Evolutionary conservation across 129 eudicot species (phyloP), one percentile per base, ranked within the genome.

Genomic region (Escallonia rubra): DNA sequence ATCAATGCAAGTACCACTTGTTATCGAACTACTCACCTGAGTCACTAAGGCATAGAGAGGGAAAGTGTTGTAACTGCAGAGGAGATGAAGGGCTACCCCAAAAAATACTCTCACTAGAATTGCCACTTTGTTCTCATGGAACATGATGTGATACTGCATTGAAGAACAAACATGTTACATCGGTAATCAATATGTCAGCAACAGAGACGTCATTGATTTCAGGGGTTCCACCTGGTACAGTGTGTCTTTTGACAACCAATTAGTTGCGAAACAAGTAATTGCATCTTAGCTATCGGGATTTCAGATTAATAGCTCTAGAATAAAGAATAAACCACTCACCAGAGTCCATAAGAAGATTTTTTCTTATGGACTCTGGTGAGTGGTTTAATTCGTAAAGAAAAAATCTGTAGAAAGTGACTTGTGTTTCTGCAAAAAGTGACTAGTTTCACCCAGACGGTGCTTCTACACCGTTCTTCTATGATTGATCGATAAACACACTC

Each of bases 11-110:
- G n/a, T n/a, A n/a, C n/a, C n/a, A n/a, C n/a, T n/a, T n/a, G n/a
- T n/a, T n/a, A 7, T 52, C 12, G 65, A 40, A 44, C 8, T 49
- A 65, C 80, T 67, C 75, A 83, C 96, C 81, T 89, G 96, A 5
- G 96, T 85, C 7, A 89, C 92, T 61, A 89, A 74, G 54, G 96
- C 82, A 50, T 89, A 89, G 39, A 89, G 96, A 57, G 96, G 96
- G 66, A 89, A 85, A 11, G 89, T 89, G 72, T 80, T 89, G 73
- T 89, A 89, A 73, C 93, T 89, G 80, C 96, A 85, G 72, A 86
- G 65, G 71, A 86, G 48, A 16, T 82, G 96, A 59, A 83, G 80
- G 65, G 68, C 75, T 14, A 89, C 79, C 15, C 96, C 89, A 14
- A 85, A 47, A 60, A 64, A 74, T 66, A 88, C 85, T 73, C 96